Percentiles rank a stretch among this genome's conserved stretches.
Evolutionary conservation across 768 basidiomycete genomes (phyloP).

Genomic region (Calvatia gigantea): DNA sequence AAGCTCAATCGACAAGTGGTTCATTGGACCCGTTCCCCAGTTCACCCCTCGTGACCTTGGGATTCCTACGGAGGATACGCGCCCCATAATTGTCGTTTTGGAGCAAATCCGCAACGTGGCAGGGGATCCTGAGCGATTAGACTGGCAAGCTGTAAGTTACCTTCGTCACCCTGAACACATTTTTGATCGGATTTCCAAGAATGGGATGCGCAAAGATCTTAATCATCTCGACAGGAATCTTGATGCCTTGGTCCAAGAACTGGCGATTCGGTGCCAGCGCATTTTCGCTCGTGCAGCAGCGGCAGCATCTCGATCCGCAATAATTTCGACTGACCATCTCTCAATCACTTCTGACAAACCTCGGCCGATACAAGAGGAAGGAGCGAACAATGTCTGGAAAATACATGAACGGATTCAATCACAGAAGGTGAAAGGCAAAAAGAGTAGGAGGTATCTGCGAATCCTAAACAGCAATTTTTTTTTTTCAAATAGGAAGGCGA

Average conservation of each 20-base stretch:
- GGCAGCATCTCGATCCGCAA: slow-evolving; percentile 62
- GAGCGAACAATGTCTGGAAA: background rate
- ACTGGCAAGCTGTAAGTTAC: slow-evolving; percentile 51
- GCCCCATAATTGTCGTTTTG: slow-evolving; percentile 37
- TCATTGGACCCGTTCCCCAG: slow-evolving; percentile 57
- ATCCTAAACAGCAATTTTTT: slow-evolving; percentile 9
- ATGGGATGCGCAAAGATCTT: slow-evolving; percentile 44
- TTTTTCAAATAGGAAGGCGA: slow-evolving; percentile 33
- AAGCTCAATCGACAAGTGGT: slow-evolving; percentile 79
- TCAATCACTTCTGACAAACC: background rate
- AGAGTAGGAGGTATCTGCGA: slow-evolving; percentile 13
- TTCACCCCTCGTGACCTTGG: slow-evolving; percentile 50
- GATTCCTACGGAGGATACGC: slow-evolving; percentile 31
- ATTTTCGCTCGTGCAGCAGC: slow-evolving; percentile 61
- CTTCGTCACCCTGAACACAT: slow-evolving; percentile 22
- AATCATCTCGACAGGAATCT: slow-evolving; percentile 66
- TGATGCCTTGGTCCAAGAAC: slow-evolving; percentile 57
- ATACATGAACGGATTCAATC: slow-evolving; percentile 53
- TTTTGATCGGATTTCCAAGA: slow-evolving; percentile 31
- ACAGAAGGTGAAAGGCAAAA: slow-evolving; percentile 41
- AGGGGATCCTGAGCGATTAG: slow-evolving; percentile 40
- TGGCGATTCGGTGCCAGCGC: slow-evolving; percentile 56
- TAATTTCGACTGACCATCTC: slow-evolving; percentile 13
- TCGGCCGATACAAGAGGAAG: slow-evolving; percentile 3
- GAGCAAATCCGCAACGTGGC: slow-evolving; percentile 46